Base-by-base conservation (phyloP, 192 early-diverging fungal genomes). In the Backusella luteola region DNA sequence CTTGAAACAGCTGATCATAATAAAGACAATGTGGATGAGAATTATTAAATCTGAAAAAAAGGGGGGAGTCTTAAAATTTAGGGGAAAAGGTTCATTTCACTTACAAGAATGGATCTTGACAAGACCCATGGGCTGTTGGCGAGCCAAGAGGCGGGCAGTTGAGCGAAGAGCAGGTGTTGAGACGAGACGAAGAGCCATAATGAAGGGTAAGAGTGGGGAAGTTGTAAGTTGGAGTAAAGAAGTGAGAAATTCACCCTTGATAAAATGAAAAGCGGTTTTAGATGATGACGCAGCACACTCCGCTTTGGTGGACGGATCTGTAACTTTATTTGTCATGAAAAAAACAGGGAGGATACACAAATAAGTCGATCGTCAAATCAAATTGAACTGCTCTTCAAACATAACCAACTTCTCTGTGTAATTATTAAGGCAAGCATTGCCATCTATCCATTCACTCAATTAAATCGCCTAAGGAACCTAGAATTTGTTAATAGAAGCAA, bases 31-130 rank as follows among this genome's bases (percentile, higher is more conserved):
- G 56, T 63, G 26, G n/a, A 26, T 59, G 11, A 59, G 53, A 21
- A 21, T 56, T 3, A 21, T 29, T 63, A 23, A 63, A 63, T 26
- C 56, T 63, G 26, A 76, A 68, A 76, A 75, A 71, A 26, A 70
- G 5, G 49, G 39, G 44, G 21, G 15, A 38, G 6, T 21, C 39
- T 23, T 44, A 68, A 26, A 38, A 34, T 75, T 67, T 29, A 34
- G 29, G 36, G 39, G 36, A 23, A 41, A 26, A 26, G n/a, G 1
- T 69, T 69, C 35, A 23, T 41, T 69, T 41, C 39, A 26, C 78
- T 75, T 74, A 79, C 78, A 79, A 17, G 78, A 79, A 63, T 79
- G 78, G 44, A 79, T 79, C 73, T 79, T 79, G 6, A 79, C 78
- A 49, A 79, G 69, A 35, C 78, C 78, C 78, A 79, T 79, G 3